phyloP scores from a whole-genome alignment of 108 stramenopile species.

The Skeletonema grethae region DNA sequence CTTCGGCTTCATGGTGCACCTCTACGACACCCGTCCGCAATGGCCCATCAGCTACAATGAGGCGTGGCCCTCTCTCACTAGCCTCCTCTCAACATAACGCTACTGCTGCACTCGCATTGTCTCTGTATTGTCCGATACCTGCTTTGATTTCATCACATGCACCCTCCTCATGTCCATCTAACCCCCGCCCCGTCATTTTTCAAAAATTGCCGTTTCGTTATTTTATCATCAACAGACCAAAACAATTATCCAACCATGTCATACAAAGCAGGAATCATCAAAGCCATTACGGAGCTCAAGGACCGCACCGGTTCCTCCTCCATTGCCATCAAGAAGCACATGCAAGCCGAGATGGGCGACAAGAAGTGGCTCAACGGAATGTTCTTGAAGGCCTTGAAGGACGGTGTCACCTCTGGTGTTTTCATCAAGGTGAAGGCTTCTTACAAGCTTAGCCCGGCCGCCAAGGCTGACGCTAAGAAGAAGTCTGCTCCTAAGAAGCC shows the following conservation, averaged over 20 bases:
- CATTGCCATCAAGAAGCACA: conserved; percentile 55
- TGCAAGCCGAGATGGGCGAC: conserved; percentile 53
- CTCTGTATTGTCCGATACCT: neutral
- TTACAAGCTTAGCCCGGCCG: conserved; percentile 52
- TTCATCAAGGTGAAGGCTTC: conserved; percentile 52
- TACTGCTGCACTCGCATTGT: neutral
- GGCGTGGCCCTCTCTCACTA: neutral
- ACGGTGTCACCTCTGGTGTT: conserved; percentile 39
- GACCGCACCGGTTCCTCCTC: conserved; percentile 48
- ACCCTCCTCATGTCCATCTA: neutral
- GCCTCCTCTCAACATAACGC: neutral
- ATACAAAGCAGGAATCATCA: conserved; percentile 67
- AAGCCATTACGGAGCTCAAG: conserved; percentile 53
- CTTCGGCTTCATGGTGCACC: neutral
- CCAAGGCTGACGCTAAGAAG: conserved; percentile 63
- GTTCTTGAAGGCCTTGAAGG: conserved; percentile 50
- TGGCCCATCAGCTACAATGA: neutral
- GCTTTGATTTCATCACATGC: neutral
- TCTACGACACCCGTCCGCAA: neutral
- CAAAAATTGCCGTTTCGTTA: neutral
- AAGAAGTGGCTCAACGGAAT: conserved; percentile 71
- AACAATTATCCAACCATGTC: conserved; percentile 48
- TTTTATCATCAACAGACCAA: neutral
- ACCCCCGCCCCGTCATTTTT: neutral
- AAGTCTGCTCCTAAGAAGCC: conserved; percentile 20